Base-by-base conservation (phyloP, 1,139 yeast species). In the Geotrichum australiense region DNA sequence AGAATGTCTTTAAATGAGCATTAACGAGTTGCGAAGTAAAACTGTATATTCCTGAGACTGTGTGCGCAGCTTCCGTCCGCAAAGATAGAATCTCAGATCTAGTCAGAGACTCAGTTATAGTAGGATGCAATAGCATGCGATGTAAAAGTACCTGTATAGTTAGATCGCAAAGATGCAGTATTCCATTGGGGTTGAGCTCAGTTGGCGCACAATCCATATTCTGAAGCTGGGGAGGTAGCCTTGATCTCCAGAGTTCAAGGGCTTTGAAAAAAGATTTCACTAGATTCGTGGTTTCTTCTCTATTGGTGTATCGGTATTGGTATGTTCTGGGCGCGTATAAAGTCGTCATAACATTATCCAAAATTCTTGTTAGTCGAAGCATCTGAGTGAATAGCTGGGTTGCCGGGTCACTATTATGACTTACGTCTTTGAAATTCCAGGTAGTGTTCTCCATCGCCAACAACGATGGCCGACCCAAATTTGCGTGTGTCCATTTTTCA, bases 1-100 rank as follows among this genome's bases (percentile, higher is more conserved):
- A 62, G 42, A 58, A 62, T 2, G 65, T 64, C 46, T 58, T 61
- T 28, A 61, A 42, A 43, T 62, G 64, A n/a, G 62, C 50, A 39
- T 62, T 65, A 11, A 62, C 53, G 39, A 62, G 59, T 23, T 56
- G 61, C n/a, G 57, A 46, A 1, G 63, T 59, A 46, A 59, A 61
- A 22, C 47, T 48, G 29, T 59, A 47, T 26, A 62, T 55, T 5
- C 56, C 39, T 28, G 57, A 58, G 10, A 62, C 58, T 7, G 59
- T 49, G 21, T 52, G 61, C 2, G 50, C 47, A 2, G 63, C 63
- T 28, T 50, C 50, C 3, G 47, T 52, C 15, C 65, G 55, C 33
- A 52, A 53, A 21, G 41, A 41, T 7, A 27, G 37, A 4, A 49
- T 30, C 11, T 49, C 38, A 19, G 48, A 47, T 15, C 50, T 48